phyloP scores from a whole-genome alignment of 305 asterid genomes.

The Fraxinus velutina region DNA sequence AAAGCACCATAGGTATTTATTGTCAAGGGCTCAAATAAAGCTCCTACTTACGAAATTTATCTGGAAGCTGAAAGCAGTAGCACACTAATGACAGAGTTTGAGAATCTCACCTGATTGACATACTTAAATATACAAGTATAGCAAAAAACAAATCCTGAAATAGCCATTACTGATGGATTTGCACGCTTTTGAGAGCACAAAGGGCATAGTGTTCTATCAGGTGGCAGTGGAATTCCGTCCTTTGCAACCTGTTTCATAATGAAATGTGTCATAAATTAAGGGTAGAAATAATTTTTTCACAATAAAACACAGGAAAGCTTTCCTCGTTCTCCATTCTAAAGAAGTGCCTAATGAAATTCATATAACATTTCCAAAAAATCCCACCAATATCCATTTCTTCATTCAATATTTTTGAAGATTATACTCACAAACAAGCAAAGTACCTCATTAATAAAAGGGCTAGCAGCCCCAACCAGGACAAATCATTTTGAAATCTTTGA shows the following conservation, averaged over 20 bases:
- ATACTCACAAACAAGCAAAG: neutral
- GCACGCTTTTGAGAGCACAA: constrained; percentile 80
- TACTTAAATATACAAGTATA: constrained; percentile 88
- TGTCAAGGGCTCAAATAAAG: neutral
- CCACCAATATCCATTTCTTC: neutral
- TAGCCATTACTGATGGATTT: constrained; percentile 82
- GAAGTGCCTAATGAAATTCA: neutral
- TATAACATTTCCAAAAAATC: neutral
- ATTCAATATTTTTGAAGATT: neutral
- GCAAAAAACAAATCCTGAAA: constrained; percentile 94
- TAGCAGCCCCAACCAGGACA: neutral
- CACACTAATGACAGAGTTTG: constrained; percentile 2
- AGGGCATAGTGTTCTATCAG: constrained; percentile 75
- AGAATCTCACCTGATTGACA: constrained; percentile 67
- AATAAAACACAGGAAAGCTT: neutral
- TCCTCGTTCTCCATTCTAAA: neutral
- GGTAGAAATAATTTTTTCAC: neutral
- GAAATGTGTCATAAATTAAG: neutral
- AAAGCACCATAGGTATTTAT: neutral
- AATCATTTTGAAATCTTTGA: neutral
- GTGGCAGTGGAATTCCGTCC: constrained; percentile 86
- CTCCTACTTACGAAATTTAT: neutral
- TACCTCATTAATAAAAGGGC: neutral
- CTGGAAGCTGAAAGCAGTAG: neutral
- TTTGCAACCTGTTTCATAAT: constrained; percentile 64